phyloP scores from a whole-genome alignment of 2,329 filamentous ascomycete species.

The Cladophialophora psammophila region DNA sequence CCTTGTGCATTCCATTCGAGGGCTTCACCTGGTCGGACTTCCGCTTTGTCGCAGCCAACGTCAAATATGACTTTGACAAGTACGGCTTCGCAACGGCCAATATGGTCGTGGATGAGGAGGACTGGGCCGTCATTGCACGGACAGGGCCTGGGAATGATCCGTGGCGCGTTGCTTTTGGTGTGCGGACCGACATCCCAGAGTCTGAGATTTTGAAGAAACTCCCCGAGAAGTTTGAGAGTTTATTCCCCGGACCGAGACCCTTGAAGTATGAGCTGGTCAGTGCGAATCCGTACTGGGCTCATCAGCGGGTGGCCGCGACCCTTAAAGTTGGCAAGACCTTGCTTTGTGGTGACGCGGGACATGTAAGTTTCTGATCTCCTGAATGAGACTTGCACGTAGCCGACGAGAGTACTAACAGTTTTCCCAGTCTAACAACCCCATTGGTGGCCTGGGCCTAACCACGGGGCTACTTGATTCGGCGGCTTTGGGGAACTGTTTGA shows the following conservation, averaged over 20 bases:
- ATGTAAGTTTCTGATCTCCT: constrained; percentile 6
- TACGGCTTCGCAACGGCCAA: constrained; percentile 52
- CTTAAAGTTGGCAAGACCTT: constrained; percentile 23
- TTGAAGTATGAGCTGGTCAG: constrained; percentile 35
- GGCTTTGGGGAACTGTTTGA: constrained; percentile 50
- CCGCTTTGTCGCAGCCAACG: constrained; percentile 39
- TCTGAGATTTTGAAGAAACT: constrained; percentile 41
- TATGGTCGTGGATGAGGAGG: constrained; percentile 64
- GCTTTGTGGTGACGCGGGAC: constrained; percentile 28
- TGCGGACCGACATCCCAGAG: constrained; percentile 40
- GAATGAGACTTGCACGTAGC: background rate
- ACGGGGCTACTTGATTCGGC: constrained; percentile 69
- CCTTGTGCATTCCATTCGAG: constrained; percentile 38
- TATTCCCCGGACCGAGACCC: constrained; percentile 43
- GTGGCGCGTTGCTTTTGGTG: constrained; percentile 53
- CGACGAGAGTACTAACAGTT: background rate
- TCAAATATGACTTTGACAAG: constrained; percentile 40
- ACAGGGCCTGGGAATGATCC: constrained; percentile 45
- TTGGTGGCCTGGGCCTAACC: constrained; percentile 68
- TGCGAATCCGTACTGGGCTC: constrained; percentile 26
- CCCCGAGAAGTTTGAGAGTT: constrained; percentile 42
- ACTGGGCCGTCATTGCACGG: constrained; percentile 54
- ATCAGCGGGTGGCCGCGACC: constrained; percentile 24
- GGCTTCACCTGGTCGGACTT: constrained; percentile 46
- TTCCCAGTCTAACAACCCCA: constrained; percentile 51